Evolutionary conservation across 139 green algal genomes (phyloP), one percentile per base, ranked within the genome.

Genomic region (Pseudopediastrum boryanum): DNA sequence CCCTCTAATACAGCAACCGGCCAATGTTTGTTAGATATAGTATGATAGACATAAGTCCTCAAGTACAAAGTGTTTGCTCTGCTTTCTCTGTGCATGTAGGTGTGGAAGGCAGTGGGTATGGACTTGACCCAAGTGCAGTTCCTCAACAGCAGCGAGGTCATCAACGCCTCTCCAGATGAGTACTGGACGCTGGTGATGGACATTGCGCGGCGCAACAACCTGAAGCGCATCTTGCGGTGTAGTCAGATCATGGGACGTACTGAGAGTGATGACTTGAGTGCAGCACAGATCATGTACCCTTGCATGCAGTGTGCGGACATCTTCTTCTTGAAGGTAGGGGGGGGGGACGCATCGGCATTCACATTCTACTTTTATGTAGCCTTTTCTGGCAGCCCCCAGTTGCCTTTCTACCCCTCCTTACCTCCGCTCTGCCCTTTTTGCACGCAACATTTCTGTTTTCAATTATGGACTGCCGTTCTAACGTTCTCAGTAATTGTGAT

Each of bases 91-190:
- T 48, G 23, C 19, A 9, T 29, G 2, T 54, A 90, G 84, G 97
- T 99, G 51, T 99, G 96, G 96, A 98, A 97, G 85, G 96, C 96
- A 2, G 90, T 98, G 39, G 96, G 96, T 58, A 99, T 99, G 96
- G 95, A 99, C 82, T 78, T 96, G 54, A 82, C 73, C 39, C 87
- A 90, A 7, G 93, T 97, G 21, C 83, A 96, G 86, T 97, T 97
- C 83, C 81, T 96, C 69, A 91, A 84, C 75, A 82, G 81, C 61
- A 92, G 84, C 4, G 91, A 97, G 66, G 90, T 93, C 82, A 93
- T 93, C 81, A 90, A 90, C 77, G 50, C 44, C 62, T 39, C 10
- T 50, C 83, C 91, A 23, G 89, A 92, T 65, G 93, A 94, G 85
- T 98, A 97, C 86, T 97, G 93, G 91, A 91, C 89, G 9, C 88